phyloP scores from a whole-genome alignment of 768 basidiomycete species.

The Russula olivacea region DNA sequence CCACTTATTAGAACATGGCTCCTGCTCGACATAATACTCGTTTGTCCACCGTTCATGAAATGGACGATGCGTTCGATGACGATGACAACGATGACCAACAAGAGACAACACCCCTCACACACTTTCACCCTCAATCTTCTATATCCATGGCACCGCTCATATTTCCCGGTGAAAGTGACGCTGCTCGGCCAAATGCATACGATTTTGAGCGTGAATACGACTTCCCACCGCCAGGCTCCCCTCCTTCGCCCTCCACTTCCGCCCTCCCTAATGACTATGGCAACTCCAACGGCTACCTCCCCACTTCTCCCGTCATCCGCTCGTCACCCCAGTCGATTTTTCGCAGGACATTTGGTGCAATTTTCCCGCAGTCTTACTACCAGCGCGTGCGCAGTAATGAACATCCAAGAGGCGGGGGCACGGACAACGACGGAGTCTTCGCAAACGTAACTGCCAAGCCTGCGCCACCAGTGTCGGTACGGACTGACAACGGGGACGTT shows the following conservation, averaged over 20 bases:
- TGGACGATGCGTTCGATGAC: conserved; percentile 74
- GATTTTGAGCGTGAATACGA: conserved; percentile 81
- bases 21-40: conserved; percentile 44
- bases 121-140: conserved; percentile 26
- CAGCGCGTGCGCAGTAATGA: conserved; percentile 43
- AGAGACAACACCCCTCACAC: conserved; percentile 37
- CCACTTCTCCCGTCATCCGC: conserved; percentile 42
- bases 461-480: conserved; percentile 38
- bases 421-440: conserved; percentile 91
- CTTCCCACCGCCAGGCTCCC: conserved; percentile 73
- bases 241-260: conserved; percentile 50
- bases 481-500: conserved; percentile 48
- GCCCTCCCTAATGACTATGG: conserved; percentile 65
- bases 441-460: conserved; percentile 93
- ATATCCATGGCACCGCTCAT: conserved; percentile 31
- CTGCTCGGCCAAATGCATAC: conserved; percentile 44
- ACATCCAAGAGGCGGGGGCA: conserved; percentile 53
- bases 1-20: conserved; percentile 32
- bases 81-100: conserved; percentile 45
- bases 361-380: conserved; percentile 71
- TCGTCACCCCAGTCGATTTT: conserved; percentile 45
- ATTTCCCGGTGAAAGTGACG: conserved; percentile 25
- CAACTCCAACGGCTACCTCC: conserved; percentile 64
- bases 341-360: conserved; percentile 49
- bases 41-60: conserved; percentile 50